Conservation (phyloP, 1,284 basidiomycete genomes). For the Wolfiporia cocos region DNA sequence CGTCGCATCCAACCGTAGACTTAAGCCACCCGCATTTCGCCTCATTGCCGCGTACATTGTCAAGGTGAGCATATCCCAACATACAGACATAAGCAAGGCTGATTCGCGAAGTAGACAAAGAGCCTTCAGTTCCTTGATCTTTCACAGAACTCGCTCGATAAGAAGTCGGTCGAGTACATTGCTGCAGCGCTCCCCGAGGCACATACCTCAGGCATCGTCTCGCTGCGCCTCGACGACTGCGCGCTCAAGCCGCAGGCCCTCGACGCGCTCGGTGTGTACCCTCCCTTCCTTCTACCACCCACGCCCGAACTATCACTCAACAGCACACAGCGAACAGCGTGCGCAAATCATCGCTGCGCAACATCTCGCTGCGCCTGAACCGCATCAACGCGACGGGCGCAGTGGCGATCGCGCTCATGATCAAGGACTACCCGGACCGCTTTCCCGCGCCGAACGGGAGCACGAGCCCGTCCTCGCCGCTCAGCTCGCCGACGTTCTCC, state of each 20-base stretch:
- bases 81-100: not conserved
- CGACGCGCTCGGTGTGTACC: slow-evolving; percentile 66
- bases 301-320: not conserved
- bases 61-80: slow-evolving; percentile 46
- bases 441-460: slow-evolving; percentile 33
- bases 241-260: slow-evolving; percentile 64
- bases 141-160: slow-evolving; percentile 84
- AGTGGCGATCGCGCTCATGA: slow-evolving; percentile 91
- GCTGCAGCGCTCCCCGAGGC: slow-evolving; percentile 60
- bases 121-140: slow-evolving; percentile 82
- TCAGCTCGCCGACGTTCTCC: slow-evolving; percentile 17
- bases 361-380: slow-evolving; percentile 86
- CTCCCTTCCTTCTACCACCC: not conserved
- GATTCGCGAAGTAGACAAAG: slow-evolving; percentile 45
- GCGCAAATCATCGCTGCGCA: slow-evolving; percentile 75
- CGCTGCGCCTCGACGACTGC: slow-evolving; percentile 81
- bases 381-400: slow-evolving; percentile 78
- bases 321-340: slow-evolving; percentile 64
- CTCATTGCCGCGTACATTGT: slow-evolving; percentile 77
- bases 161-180: slow-evolving; percentile 78
- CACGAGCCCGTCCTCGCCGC: slow-evolving; percentile 18
- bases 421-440: slow-evolving; percentile 87
- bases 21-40: slow-evolving; percentile 77
- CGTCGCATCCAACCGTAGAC: slow-evolving; percentile 79
- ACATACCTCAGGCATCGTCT: slow-evolving; percentile 58